These are phyloP conservation scores for Aspergillus ustus DNA, from an alignment of 2,329 filamentous ascomycete species.

Conservation along the genomic window DNA sequence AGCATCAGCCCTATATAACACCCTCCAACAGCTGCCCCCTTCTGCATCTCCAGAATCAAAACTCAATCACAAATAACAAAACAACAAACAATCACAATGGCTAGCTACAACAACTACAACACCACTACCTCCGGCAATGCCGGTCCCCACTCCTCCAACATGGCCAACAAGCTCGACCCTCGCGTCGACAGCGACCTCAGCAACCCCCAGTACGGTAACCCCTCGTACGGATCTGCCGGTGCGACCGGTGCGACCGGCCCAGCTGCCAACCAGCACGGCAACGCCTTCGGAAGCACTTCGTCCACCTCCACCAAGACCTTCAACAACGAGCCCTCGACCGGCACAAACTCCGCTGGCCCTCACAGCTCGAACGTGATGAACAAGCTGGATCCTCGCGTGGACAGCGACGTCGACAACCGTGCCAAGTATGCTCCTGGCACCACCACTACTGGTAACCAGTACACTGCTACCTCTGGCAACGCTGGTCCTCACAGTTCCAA, in stretches of 20 bases:
- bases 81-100: background rate
- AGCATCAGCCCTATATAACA: background rate
- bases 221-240: constrained; percentile 14
- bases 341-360: constrained; percentile 3
- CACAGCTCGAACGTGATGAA: constrained; percentile 4
- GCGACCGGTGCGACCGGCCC: no score
- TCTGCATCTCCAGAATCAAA: background rate
- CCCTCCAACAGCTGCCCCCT: background rate
- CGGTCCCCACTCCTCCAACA: constrained; percentile 23
- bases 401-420: background rate
- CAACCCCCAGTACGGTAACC: constrained; percentile 17
- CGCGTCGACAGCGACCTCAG: constrained; percentile 5
- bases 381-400: constrained; percentile 2
- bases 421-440: background rate
- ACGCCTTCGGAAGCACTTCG: constrained; percentile 22
- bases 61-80: background rate
- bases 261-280: background rate
- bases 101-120: background rate
- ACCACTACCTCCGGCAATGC: constrained; percentile 13
- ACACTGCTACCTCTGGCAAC: background rate
- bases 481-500: background rate
- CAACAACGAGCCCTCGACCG: background rate
- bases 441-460: background rate
- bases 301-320: constrained; percentile 10
- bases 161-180: constrained; percentile 16